Evolutionary conservation across 1,284 basidiomycete genomes (phyloP), one percentile per base, ranked within the genome.

Genomic region (Ganoderma resinaceum): DNA sequence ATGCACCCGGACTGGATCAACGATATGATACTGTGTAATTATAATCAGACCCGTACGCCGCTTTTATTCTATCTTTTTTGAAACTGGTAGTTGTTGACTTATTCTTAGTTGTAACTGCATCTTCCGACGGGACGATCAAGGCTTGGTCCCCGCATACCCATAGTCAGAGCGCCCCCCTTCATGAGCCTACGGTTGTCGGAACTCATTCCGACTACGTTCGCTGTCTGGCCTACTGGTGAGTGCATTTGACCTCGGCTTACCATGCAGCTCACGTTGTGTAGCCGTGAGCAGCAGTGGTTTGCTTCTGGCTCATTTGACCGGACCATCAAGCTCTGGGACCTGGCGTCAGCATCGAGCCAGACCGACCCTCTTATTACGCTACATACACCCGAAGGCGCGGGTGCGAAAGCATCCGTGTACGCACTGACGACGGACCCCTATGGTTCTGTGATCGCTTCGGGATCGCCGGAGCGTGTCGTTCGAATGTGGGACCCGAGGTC

Each of bases 1-100:
- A 88, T 89, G 12, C 95, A 97, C 77, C 91, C 92, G 0, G 96
- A 99, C 81, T 99, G 97, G 98, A 91, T 99, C 59, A 99, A 98
- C 80, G 97, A 99, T 76, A 90, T 99, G 68, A 78, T 97, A 8
- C 86, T 99, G 16, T 97, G 95, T 82, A 97, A 98, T 77, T 85
- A 91, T 72, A 96, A 98, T 75, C 96, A 97, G 79, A 98, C 95
- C 2, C 83, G 93, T 93, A 65, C 66, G 86, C 77, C 31, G 33
- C 6, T 2, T 18, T 11, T 16, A n/a, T n/a, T n/a, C n/a, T 49
- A 57, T 1, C 16, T 37, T 49, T 12, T 38, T 64, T 12, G 35
- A 35, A 35, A 37, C 3, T 1, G 33, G 58, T 33, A 35, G 33
- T 12, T 26, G 11, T 23, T 55, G 11, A 63, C 38, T 40, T 60